Conservation (phyloP, 352 stramenopile genomes). For the Albugo candida region DNA sequence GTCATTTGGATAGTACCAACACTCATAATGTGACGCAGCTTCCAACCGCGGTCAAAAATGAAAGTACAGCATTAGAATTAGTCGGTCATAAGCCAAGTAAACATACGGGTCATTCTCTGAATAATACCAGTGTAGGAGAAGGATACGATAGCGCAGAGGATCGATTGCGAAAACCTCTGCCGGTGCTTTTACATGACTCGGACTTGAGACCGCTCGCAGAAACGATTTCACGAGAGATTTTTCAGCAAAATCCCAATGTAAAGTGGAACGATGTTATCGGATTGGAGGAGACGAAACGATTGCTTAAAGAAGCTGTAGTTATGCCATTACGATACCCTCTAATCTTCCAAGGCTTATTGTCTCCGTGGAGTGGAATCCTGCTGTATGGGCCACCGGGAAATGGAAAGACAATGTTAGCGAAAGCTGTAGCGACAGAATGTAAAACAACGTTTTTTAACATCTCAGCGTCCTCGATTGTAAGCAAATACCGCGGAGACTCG, state of each 20-base stretch:
- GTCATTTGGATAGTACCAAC: slow-evolving; percentile 10
- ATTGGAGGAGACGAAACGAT: slow-evolving; percentile 80
- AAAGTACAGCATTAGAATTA: not conserved
- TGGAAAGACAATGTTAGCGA: slow-evolving; percentile 79
- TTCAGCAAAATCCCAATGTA: slow-evolving; percentile 78
- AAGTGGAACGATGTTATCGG: slow-evolving; percentile 81
- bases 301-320: slow-evolving; percentile 89
- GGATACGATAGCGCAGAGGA: slow-evolving; percentile 23
- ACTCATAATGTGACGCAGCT: not conserved
- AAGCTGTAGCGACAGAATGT: slow-evolving; percentile 69
- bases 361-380: slow-evolving; percentile 80
- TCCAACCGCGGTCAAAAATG: slow-evolving; percentile 2
- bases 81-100: slow-evolving; percentile 39
- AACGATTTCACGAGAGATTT: slow-evolving; percentile 85
- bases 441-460: slow-evolving; percentile 81
- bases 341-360: slow-evolving; percentile 84
- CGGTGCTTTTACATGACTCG: slow-evolving; percentile 64
- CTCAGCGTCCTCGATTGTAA: slow-evolving; percentile 71
- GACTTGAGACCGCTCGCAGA: slow-evolving; percentile 75
- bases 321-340: slow-evolving; percentile 90
- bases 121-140: not conserved
- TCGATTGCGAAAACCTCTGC: slow-evolving; percentile 70
- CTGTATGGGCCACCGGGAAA: slow-evolving; percentile 73
- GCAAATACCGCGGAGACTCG: slow-evolving; percentile 71
- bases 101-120: not conserved